A percentile compares a stretch with the other conserved stretches of the same genome.
Evolutionary conservation across 495 filamentous ascomycete genomes (phyloP).

Genomic region (Neurospora tetraspora): DNA sequence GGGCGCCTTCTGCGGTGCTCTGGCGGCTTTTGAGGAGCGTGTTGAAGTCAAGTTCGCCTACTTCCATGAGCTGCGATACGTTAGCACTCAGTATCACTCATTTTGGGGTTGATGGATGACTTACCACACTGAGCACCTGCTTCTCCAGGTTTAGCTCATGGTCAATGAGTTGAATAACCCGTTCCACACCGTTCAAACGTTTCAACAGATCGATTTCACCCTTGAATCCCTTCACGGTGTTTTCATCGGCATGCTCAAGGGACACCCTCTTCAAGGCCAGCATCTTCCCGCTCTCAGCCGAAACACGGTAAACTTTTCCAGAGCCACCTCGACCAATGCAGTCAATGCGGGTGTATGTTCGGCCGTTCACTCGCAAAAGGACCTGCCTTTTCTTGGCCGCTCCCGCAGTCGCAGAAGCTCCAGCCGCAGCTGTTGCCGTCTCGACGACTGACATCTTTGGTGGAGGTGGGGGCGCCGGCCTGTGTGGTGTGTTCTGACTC

Average conservation of each 20-base stretch:
- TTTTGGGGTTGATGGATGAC: conserved; percentile 13
- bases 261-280: conserved; percentile 91
- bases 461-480: conserved; percentile 73
- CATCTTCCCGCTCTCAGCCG: conserved; percentile 91
- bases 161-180: conserved; percentile 83
- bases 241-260: conserved; percentile 78
- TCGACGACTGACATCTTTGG: conserved; percentile 94
- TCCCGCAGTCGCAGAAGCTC: conserved; percentile 60
- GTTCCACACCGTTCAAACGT: conserved; percentile 70
- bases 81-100: conserved; percentile 3
- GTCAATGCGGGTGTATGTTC: conserved; percentile 79
- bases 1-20: conserved; percentile 59
- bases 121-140: conserved; percentile 70
- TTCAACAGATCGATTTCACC: conserved; percentile 91
- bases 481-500: conserved; percentile 73
- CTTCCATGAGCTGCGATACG: conserved; percentile 71
- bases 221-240: conserved; percentile 78
- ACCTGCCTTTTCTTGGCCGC: conserved; percentile 64
- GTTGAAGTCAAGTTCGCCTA: conserved; percentile 90
- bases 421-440: conserved; percentile 76
- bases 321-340: conserved; percentile 87
- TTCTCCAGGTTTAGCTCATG: conserved; percentile 89
- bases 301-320: conserved; percentile 88
- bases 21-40: conserved; percentile 64
- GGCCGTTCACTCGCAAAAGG: conserved; percentile 79